Evolutionary conservation across 2,329 filamentous ascomycete genomes (phyloP).

Genomic region (Ophiostoma populinum): DNA sequence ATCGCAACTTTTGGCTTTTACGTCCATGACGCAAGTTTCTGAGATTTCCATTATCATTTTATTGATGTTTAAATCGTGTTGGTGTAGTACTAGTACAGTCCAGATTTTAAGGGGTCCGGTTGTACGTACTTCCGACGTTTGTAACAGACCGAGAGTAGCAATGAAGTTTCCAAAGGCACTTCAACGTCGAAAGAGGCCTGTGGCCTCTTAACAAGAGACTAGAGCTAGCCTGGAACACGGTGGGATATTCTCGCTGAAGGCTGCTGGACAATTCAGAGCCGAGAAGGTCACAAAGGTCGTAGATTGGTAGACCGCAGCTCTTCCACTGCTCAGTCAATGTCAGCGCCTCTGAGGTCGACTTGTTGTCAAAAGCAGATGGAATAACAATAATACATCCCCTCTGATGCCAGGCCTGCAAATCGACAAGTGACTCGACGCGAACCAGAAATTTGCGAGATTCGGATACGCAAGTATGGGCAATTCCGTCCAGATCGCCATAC

Average conservation of each 20-base stretch:
- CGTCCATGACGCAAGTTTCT: no score
- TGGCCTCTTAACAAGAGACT: not conserved
- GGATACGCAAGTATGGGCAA: constrained; percentile 17
- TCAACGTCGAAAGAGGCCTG: not conserved
- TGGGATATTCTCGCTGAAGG: not conserved
- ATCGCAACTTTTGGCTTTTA: no score
- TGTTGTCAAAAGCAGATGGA: no score
- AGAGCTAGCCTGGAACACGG: not conserved
- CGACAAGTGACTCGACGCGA: constrained; percentile 16
- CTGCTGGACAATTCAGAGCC: not conserved
- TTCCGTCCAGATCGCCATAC: constrained; percentile 26
- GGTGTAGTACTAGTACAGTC: no score
- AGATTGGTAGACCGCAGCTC: no score
- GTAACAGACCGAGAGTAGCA: no score
- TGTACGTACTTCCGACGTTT: no score
- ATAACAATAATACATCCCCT: constrained; percentile 7
- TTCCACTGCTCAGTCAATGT: no score
- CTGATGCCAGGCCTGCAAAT: not conserved
- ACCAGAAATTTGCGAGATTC: constrained; percentile 22
- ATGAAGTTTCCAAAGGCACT: constrained; percentile 1
- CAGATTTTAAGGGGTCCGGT: no score
- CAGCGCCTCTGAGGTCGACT: not conserved
- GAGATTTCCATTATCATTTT: no score
- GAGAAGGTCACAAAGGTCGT: not conserved
- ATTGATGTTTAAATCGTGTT: no score